Evolutionary conservation across 116 monocot species (phyloP), one percentile per base, ranked within the genome.

Genomic region (Trichopus zeylanicus): DNA sequence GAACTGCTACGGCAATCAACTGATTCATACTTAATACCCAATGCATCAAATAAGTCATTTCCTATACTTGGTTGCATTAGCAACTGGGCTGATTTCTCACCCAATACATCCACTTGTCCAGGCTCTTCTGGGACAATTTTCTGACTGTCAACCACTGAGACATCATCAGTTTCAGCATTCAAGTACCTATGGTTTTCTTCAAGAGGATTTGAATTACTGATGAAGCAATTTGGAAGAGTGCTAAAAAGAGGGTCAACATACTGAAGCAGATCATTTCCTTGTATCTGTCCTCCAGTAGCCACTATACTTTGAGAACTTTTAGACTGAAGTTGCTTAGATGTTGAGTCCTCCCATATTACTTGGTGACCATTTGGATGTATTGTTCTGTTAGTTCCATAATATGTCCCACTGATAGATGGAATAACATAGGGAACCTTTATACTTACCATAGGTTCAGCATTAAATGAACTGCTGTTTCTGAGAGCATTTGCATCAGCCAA

Each of bases 31-130:
- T 78, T 59, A 55, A 68, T 26, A 12, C 82, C 85, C 42, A 90
- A 62, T 22, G 63, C 67, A 65, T 85, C 90, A 72, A 81, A 85
- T 25, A 90, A 47, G 39, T 76, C 85, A 65, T 55, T 70, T 31
- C 65, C 78, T 20, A 57, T 55, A 55, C 52, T 26, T 31, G 18
- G 23, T 24, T 51, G 53, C 23, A 54, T 34, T 29, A 37, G 26
- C 61, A 29, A 10, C 24, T 21, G 20, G 13, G 63, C 42, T 56
- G 46, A 19, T 34, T 42, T 52, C 48, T 67, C 46, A 29, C 7
- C 33, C 15, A 23, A 11, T 25, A 19, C 21, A 6, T 34, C 59
- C 35, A 57, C 13, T 26, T 0, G n/a, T 16, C 12, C 4, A 16
- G 42, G 42, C n/a, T 42, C 42, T 3, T 42, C 42, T 15, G 13